A percentile compares a stretch with the other conserved stretches of the same genome.
These are phyloP conservation scores for Chloranthus sessilifolius DNA, from an alignment of 164 flowering plant species.

Conservation along the genomic window DNA sequence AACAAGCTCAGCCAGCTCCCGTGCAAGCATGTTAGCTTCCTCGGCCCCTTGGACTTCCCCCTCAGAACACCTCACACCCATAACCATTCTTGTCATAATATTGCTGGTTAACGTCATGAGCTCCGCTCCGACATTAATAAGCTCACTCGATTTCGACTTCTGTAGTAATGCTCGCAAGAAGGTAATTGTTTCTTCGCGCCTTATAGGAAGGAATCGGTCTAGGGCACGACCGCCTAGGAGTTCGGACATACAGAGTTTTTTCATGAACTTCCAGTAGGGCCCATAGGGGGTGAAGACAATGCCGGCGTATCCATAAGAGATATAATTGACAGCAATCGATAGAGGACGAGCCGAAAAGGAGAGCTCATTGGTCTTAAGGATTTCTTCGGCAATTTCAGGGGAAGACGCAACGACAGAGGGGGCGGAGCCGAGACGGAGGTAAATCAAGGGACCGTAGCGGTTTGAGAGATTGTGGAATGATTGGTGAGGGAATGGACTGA, in stretches of 20 bases:
- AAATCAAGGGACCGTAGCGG: no score
- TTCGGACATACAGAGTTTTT: conserved; percentile 37
- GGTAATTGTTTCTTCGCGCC: conserved; percentile 22
- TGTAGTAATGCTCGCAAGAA: conserved; percentile 18
- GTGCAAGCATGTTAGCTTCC: conserved; percentile 23
- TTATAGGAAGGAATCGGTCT: conserved; percentile 15
- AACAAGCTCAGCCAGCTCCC: conserved; percentile 28
- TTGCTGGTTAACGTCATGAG: conserved; percentile 34
- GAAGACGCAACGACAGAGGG: no score
- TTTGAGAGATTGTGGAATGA: conserved; percentile 40
- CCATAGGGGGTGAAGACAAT: conserved; percentile 48
- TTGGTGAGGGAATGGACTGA: no score
- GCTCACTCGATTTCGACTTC: conserved; percentile 22
- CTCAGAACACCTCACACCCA: conserved; percentile 28
- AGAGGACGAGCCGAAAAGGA: conserved; percentile 25
- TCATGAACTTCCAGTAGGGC: conserved; percentile 54
- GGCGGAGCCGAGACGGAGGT: no score
- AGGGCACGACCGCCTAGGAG: conserved; percentile 35
- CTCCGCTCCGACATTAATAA: conserved; percentile 31
- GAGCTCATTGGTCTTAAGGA: no score
- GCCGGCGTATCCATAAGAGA: conserved; percentile 27
- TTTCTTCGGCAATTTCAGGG: no score
- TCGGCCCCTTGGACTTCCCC: conserved; percentile 27
- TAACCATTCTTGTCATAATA: conserved; percentile 38
- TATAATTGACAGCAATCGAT: conserved; percentile 20